Evolutionary conservation across 23 red algal genomes (phyloP).

Genomic region (Agarophyton chilense): DNA sequence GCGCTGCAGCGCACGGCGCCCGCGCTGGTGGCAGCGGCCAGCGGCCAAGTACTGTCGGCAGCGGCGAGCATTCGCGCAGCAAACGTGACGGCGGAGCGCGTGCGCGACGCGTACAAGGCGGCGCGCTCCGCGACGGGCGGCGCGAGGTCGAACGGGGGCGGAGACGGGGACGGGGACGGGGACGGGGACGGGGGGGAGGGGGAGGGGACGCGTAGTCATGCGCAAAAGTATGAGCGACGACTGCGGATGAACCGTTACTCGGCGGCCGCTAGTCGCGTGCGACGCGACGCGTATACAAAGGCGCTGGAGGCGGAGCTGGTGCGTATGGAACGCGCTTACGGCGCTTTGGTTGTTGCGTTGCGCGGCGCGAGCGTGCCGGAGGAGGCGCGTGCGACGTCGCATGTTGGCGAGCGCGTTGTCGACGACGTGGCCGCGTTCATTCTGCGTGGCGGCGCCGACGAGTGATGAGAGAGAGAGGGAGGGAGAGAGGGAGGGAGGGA

Average conservation of each 20-base stretch:
- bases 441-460: too few relatives aligned
- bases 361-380: too few relatives aligned
- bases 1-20: conserved; percentile 27
- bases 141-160: too few relatives aligned
- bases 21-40: conserved; percentile 15
- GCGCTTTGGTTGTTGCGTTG: not conserved
- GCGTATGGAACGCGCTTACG: conserved; percentile 10
- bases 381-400: too few relatives aligned
- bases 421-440: too few relatives aligned
- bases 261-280: conserved; percentile 61
- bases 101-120: conserved; percentile 60
- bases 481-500: too few relatives aligned
- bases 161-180: too few relatives aligned
- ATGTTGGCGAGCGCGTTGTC: too few relatives aligned
- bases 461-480: too few relatives aligned
- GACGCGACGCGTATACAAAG: conserved; percentile 65
- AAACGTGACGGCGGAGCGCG: conserved; percentile 33
- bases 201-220: too few relatives aligned
- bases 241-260: conserved; percentile 64
- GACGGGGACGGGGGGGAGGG: too few relatives aligned
- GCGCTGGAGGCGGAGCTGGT: conserved; percentile 71
- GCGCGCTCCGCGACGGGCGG: not conserved
- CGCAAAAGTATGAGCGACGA: conserved; percentile 70
- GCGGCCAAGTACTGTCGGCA: not conserved
- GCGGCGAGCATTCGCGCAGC: conserved; percentile 33